Evolutionary conservation across 2,329 filamentous ascomycete genomes (phyloP), one percentile per base, ranked within the genome.

Genomic region (Colletotrichum liriopes): DNA sequence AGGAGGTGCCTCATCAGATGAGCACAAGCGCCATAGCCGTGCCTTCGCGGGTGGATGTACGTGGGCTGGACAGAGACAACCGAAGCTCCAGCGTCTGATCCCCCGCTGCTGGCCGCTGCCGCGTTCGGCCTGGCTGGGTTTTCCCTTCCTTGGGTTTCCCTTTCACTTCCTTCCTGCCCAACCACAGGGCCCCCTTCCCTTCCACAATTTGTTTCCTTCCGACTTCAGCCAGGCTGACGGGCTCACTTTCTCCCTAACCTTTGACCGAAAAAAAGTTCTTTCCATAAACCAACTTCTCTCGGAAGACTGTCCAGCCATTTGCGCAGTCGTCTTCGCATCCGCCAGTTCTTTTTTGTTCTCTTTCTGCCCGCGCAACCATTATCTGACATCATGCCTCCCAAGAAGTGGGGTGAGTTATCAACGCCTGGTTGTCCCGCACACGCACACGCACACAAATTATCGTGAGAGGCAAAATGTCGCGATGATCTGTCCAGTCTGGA

Each of bases 371-470:
- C 65, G 69, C 65, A 49, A 32, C 23, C 39, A 39, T 26, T 32
- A 73, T 70, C 75, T 76, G 78, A 81, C 78, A 84, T 79, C 79
- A 85, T 85, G 83, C 81, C 83, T 80, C 79, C 82, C 71, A 81
- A 79, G 76, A 82, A 84, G 79, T 85, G 83, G 83, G 83, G 83
- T 85, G 81, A 80, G 83, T 81, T 39, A 52, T 58, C 56, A 63
- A 39, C 49, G 41, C 63, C 47, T n/a, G 61, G 32, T 70, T 73
- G 70, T 73, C 70, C 66, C 59, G 69, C 72, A 72, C 68, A 65
- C 69, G 43, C 68, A 60, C 64, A 69, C 69, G 61, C 65, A 71
- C 65, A 66, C 64, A 73, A 72, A 67, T 55, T 62, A 59, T 66
- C 47, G 32, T 49, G 68, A 55, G 39, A 43, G 64, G 64, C 69